phyloP scores from a whole-genome alignment of 2,329 filamentous ascomycete species.

The Daldinia sp. region DNA sequence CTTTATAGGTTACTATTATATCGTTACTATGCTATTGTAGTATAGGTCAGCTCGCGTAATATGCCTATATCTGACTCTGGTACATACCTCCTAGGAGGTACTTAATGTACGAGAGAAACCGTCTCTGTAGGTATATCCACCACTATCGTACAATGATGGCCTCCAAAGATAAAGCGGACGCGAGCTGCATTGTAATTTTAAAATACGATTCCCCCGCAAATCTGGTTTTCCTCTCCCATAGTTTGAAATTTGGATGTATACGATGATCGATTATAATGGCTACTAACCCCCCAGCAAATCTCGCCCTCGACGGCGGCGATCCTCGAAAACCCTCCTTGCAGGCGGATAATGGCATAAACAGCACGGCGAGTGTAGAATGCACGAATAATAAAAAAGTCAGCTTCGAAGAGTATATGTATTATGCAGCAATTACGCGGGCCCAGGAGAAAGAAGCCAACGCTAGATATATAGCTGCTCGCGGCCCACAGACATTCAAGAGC shows the following conservation, averaged over 20 bases:
- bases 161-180: conserved; percentile 4
- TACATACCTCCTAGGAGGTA: conserved; percentile 9
- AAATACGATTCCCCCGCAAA: not conserved
- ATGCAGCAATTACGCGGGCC: conserved; percentile 36
- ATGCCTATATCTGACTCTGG: not conserved
- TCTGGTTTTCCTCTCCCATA: not conserved
- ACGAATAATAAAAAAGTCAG: conserved; percentile 7
- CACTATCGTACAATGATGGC: too few relatives aligned
- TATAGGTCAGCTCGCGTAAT: conserved; percentile 4
- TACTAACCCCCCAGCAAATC: conserved; percentile 19
- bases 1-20: not conserved
- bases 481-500: conserved; percentile 20
- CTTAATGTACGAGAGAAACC: too few relatives aligned
- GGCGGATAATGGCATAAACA: not conserved
- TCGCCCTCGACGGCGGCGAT: conserved; percentile 30
- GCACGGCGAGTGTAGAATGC: not conserved
- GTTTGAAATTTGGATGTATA: not conserved
- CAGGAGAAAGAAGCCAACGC: conserved; percentile 34
- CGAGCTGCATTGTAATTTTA: not conserved
- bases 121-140: not conserved
- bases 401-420: conserved; percentile 40
- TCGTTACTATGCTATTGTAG: conserved; percentile 5
- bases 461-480: conserved; percentile 22
- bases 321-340: conserved; percentile 22
- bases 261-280: conserved; percentile 17